Base-by-base conservation (phyloP, 805 yeast genomes). In the Candida vartiovaarae region DNA sequence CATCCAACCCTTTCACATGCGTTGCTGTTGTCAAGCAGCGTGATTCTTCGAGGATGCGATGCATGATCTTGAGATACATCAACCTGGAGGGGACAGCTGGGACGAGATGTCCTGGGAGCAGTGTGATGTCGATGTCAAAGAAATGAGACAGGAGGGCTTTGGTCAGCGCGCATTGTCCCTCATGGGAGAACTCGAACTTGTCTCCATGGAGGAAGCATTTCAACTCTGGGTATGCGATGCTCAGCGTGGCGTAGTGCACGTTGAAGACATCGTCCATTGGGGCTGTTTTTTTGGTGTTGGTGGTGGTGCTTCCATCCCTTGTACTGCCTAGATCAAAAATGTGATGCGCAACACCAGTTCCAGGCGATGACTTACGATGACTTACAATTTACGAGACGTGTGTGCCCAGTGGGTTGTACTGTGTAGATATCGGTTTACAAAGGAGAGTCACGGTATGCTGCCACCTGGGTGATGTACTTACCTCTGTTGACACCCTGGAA, bases 391-490 rank as follows among this genome's bases (percentile, higher is more conserved):
- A 15, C 20, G 20, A 15, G 20, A 15, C 20, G 20, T 15, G 20
- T 15, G 20, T 15, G 20, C 20, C 20, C 2, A 15, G 20, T 15
- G 20, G 20, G 20, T 15, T 15, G 2, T 15, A 15, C 20, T 15
- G 20, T 15, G 20, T 15, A 15, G 20, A 15, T 15, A 15, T 15
- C 20, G 20, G 20, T 15, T 15, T 15, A 15, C 20, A 15, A 15
- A 15, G 20, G 20, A 15, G 20, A 15, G 20, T 15, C 20, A 15
- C 20, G 20, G 20, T 15, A 15, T 15, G 20, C 20, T 15, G 20
- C 33, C n/a, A 76, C 56, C 51, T 70, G 64, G 35, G 80, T 70
- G 33, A 76, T 55, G 47, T 71, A 62, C 50, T 76, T 77, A 44
- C 82, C 82, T 23, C 53, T 62, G 40, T 76, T 76, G 27, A 55